Conservation (phyloP, 345 rosid genomes). For the Citrus trifoliata region DNA sequence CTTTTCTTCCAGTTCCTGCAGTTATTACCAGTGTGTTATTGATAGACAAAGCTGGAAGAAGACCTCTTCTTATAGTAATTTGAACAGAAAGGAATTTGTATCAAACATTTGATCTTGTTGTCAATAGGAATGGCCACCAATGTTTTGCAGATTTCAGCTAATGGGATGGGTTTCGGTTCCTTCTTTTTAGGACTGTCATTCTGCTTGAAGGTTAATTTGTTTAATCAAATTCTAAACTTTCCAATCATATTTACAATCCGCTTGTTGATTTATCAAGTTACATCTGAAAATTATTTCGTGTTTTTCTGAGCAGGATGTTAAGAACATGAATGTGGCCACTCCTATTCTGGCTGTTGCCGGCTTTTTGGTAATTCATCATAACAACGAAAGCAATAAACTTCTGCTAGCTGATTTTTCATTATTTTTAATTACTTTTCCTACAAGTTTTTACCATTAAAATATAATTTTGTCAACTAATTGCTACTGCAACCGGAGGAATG, state of each 20-base stretch:
- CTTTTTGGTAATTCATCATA: not conserved
- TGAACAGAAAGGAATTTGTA: not conserved
- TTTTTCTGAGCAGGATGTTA: slow-evolving; percentile 9
- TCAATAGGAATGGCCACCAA: not conserved
- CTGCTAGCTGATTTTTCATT: no score
- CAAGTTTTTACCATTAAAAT: not conserved
- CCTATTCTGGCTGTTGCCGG: slow-evolving; percentile 14
- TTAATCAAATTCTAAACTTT: no score
- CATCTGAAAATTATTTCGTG: not conserved
- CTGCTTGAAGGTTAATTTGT: not conserved
- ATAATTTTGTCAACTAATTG: not conserved
- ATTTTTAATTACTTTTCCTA: not conserved
- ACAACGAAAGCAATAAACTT: no score
- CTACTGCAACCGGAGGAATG: not conserved
- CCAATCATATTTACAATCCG: not conserved
- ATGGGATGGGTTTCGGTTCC: not conserved
- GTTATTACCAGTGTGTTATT: slow-evolving; percentile 25
- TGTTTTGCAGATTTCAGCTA: slow-evolving; percentile 12
- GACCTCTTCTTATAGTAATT: slow-evolving; percentile 33
- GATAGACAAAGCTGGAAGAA: slow-evolving; percentile 47
- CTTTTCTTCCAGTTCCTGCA: slow-evolving; percentile 23
- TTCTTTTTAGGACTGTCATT: not conserved
- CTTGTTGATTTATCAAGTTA: not conserved
- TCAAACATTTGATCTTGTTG: not conserved
- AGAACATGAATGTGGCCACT: slow-evolving; percentile 4